Base-by-base conservation (phyloP, 1,284 basidiomycete genomes). In the Tilletia walkeri region DNA sequence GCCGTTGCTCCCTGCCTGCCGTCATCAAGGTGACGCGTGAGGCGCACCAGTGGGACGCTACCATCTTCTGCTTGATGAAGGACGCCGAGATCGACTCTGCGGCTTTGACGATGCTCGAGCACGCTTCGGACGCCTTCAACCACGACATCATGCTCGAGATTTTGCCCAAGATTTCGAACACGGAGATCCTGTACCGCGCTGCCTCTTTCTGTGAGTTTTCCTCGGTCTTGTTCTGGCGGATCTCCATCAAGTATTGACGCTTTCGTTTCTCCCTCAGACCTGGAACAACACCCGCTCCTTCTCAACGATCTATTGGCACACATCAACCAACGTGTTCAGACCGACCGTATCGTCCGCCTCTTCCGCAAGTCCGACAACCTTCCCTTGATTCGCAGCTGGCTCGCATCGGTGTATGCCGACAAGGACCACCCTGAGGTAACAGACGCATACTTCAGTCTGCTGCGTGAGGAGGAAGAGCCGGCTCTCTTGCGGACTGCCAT, bases 381-480 rank as follows among this genome's bases (percentile, higher is more conserved):
- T 65, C 96, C 96, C 41, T 89, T 98, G 76, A 93, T 96, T 84
- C 92, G 94, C 72, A 89, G 92, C 56, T 99, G 98, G 86, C 90
- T 99, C 72, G 95, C 98, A 80, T 92, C 94, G 56, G 94, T 98
- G 36, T 49, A 49, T 36, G 48, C 41, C 12, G 59, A 63, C 34
- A 95, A 99, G 87, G 91, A 91, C 81, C 88, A 95, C 81, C 92
- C 95, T 80, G 93, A 94, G 20, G 94, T 99, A 81, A 99, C 99
- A 83, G 94, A 96, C 76, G 95, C 95, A 3, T 97, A 95, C 86
- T 96, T 98, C 82, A 92, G 94, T 79, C 86, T 99, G 45, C 87
- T 99, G 69, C 98, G 99, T 74, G 96, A 99, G 85, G 96, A 99
- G 85, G 96, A 99, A 85, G 95, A 99, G 84, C 94, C 94, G 86